phyloP scores from a whole-genome alignment of 2,329 filamentous ascomycete species.

The Aspergillus arachidicola region DNA sequence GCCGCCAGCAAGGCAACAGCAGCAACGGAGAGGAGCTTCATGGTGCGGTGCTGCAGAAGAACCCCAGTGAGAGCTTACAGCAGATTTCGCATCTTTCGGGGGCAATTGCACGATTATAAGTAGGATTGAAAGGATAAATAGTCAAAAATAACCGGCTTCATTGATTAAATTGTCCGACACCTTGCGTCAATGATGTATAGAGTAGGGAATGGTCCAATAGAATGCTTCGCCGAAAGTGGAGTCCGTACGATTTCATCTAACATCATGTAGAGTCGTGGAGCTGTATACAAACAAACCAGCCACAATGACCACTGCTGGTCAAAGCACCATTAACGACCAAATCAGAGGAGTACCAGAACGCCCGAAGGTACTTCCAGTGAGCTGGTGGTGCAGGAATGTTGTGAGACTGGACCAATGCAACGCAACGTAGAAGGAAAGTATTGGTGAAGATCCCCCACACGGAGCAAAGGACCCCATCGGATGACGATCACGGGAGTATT shows the following conservation, averaged over 20 bases:
- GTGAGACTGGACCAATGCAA: background rate
- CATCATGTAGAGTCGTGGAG: slow-evolving; percentile 2
- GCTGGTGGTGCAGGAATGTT: background rate
- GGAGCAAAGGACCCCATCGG: background rate
- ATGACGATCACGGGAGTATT: slow-evolving; percentile 15
- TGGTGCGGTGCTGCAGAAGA: slow-evolving; percentile 20
- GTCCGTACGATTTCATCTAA: background rate
- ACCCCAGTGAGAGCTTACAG: background rate
- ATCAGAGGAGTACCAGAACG: background rate
- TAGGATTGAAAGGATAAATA: background rate
- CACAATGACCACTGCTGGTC: background rate
- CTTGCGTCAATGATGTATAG: background rate
- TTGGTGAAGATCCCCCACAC: slow-evolving; percentile 13
- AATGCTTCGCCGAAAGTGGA: background rate
- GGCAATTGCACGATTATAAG: background rate
- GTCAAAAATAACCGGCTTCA: background rate
- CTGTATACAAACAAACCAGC: background rate
- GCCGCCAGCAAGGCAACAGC: slow-evolving; percentile 44
- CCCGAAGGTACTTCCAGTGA: background rate
- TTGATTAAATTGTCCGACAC: background rate
- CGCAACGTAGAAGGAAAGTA: background rate
- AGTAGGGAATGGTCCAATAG: background rate
- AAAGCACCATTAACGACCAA: background rate
- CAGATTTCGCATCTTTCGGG: background rate
- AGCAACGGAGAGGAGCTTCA: slow-evolving; percentile 43